Percentiles rank a stretch among this genome's conserved stretches.
phyloP scores from a whole-genome alignment of 225 moss, liverwort and hornwort species.

The Bryoerythrophyllum caledonicum region DNA sequence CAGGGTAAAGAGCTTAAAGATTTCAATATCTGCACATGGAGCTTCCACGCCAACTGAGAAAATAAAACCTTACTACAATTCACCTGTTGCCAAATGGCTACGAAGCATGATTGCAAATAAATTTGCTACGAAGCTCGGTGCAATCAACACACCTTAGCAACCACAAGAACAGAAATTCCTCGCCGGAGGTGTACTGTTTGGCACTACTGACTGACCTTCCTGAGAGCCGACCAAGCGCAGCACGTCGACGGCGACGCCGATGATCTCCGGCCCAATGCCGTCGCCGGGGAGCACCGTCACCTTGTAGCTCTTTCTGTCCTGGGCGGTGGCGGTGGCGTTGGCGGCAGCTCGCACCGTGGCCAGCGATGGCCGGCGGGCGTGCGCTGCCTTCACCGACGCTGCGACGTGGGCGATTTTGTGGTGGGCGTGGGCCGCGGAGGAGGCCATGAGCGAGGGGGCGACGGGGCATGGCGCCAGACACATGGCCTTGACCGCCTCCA shows the following conservation, averaged over 20 bases:
- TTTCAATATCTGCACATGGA: no score
- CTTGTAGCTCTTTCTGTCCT: conserved; percentile 55
- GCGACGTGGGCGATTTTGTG: background rate
- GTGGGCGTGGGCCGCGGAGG: background rate
- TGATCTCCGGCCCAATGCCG: conserved; percentile 95
- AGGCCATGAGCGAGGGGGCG: conserved; percentile 13
- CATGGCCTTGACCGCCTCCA: conserved; percentile 42
- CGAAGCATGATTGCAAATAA: background rate
- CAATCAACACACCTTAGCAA: background rate
- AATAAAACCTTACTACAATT: background rate
- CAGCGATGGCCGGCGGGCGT: conserved; percentile 2
- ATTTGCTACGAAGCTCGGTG: background rate
- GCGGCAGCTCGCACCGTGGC: conserved; percentile 34
- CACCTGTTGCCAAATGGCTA: background rate
- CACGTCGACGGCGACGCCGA: conserved; percentile 79
- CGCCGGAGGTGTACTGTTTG: background rate
- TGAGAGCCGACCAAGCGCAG: conserved; percentile 68
- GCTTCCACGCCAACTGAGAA: no score
- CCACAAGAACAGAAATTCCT: background rate
- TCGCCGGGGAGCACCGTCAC: conserved; percentile 87
- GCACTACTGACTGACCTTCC: conserved; percentile 40
- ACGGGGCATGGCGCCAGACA: conserved; percentile 10
- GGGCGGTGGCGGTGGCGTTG: background rate
- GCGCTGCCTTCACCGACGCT: background rate
- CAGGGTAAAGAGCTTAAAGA: no score